Evolutionary conservation across 768 basidiomycete genomes (phyloP).

Genomic region (Zangia roseola): DNA sequence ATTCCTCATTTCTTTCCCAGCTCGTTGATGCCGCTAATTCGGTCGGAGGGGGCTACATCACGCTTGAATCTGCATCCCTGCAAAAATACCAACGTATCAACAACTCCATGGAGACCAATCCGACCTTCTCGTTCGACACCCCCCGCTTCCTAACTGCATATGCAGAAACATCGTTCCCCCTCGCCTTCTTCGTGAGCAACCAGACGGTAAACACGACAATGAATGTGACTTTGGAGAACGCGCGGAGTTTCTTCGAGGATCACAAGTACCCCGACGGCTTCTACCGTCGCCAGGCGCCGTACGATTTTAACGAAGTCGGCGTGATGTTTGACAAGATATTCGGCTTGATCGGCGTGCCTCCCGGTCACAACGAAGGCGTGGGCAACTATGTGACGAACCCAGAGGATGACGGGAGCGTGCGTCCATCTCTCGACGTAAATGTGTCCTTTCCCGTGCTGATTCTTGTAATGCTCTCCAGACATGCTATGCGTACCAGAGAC

Average conservation of each 20-base stretch:
- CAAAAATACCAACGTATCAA: slow-evolving; percentile 22
- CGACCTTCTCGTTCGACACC: slow-evolving; percentile 21
- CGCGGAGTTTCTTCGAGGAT: slow-evolving; percentile 20
- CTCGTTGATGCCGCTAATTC: slow-evolving; percentile 16
- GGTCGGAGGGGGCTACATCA: slow-evolving; percentile 17
- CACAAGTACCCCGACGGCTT: slow-evolving; percentile 20
- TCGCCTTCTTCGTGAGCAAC: slow-evolving; percentile 26
- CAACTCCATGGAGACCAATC: slow-evolving; percentile 25
- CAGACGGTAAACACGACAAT: slow-evolving; percentile 19
- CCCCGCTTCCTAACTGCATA: slow-evolving; percentile 22
- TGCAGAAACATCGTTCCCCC: slow-evolving; percentile 23
- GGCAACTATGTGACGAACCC: slow-evolving; percentile 17
- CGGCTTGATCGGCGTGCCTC: slow-evolving; percentile 2
- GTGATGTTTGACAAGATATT: slow-evolving; percentile 1
- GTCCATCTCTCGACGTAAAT: background rate
- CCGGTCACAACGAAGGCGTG: slow-evolving; percentile 18
- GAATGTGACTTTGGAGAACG: slow-evolving; percentile 11
- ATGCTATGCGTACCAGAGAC: slow-evolving; percentile 21
- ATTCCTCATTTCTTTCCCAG: slow-evolving; percentile 5
- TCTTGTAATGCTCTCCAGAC: no score
- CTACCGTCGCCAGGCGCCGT: slow-evolving; percentile 18
- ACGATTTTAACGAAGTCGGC: slow-evolving; percentile 6
- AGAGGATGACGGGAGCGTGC: slow-evolving; percentile 11
- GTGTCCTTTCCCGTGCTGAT: background rate
- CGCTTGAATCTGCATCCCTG: slow-evolving; percentile 21